Base-by-base conservation (phyloP, 306 rosid genomes). In the Trifolium dubium region DNA sequence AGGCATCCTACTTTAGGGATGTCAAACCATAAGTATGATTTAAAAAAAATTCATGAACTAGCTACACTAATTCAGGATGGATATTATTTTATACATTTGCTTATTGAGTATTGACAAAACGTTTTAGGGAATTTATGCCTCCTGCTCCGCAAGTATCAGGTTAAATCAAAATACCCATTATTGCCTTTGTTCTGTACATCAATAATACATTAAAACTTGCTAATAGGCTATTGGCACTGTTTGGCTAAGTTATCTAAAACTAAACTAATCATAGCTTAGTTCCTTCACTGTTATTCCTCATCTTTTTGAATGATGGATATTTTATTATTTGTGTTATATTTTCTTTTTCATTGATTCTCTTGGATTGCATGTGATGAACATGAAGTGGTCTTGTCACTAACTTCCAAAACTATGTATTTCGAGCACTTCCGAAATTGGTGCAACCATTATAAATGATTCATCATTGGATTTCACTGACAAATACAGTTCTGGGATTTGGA, bases 301-400 rank as follows among this genome's bases (percentile, higher is more conserved):
- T 54, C 35, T 53, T 30, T 68, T 37, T n/a, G 2, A 8, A n/a
- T 30, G 43, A 29, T 4, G 13, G 19, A 15, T n/a, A n/a, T n/a
- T n/a, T n/a, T n/a, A n/a, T n/a, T n/a, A n/a, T n/a, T n/a, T n/a
- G n/a, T n/a, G n/a, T n/a, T n/a, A n/a, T n/a, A n/a, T n/a, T n/a
- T 29, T 67, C 19, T 19, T 10, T 46, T 59, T 61, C 6, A 39
- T 32, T 64, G 13, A 12, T 44, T 41, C 41, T 43, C 35, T 14
- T 64, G 31, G 39, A 15, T 65, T 75, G 34, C 62, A 56, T 74
- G 64, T 15, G 44, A 47, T 66, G 56, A 58, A 73, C 46, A 37
- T 47, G 64, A 58, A 66, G 30, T 58, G 68, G 37, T 67, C 9
- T 58, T 74, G 37, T 67, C 9, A 2, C 35, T 32, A 41, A 46